Evolutionary conservation across 441 rosid genomes (phyloP), one percentile per base, ranked within the genome.

Genomic region (Populus hybrid): DNA sequence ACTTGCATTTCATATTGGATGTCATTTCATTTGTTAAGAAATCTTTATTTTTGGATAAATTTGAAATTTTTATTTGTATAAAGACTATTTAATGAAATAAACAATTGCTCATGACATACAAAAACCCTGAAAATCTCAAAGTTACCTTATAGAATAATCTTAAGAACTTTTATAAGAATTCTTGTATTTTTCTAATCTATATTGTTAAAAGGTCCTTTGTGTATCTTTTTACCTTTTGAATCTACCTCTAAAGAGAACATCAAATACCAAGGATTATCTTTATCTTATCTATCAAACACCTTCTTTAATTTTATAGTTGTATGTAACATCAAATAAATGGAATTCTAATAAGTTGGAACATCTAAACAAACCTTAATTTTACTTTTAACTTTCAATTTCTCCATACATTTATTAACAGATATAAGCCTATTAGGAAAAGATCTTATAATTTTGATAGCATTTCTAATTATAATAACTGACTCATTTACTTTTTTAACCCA

Each of bases 271-370:
- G 10, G 0, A 10, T 69, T 67, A 2, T 64, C 16, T 6, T 32
- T 1, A 6, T 20, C 5, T 8, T 32, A 30, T 9, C 34, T 24
- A 3, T 18, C 42, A 69, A 81, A 81, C 11, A 50, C 50, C 6
- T 28, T 70, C 23, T 69, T 20, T 72, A 57, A 78, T 5, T 75
- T 81, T 10, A 46, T 10, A 5, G 42, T 40, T 1, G 6, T 28
- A 16, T 69, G 75, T 28, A 84, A 67, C 81, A 76, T 81, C 3
- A 34, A 3, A 14, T 65, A 77, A 0, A 30, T 30, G 32, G 4
- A 30, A 30, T 30, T 30, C 32, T 30, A 30, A 30, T 30, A 3
- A 30, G 32, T 81, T 3, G 35, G 46, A 1, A 53, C 34, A 69
- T 81, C 76, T 7, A 75, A 10, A 35, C 23, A 73, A 1, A 75